Conservation (phyloP, 2,329 filamentous ascomycete genomes). For the Fusarium poae region DNA sequence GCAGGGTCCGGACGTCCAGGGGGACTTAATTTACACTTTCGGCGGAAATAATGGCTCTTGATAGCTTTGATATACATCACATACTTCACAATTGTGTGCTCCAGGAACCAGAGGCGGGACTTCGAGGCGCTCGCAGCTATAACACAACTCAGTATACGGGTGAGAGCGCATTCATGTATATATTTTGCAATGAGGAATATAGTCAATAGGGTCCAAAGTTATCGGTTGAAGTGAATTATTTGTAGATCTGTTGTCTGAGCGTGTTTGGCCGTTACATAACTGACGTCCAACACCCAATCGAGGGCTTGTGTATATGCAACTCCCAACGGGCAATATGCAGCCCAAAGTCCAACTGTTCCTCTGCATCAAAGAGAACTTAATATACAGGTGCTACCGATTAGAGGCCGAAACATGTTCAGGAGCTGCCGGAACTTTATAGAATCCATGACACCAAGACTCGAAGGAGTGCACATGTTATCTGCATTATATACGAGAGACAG, state of each 20-base stretch:
- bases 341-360: not conserved
- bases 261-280: not conserved
- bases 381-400: constrained; percentile 6
- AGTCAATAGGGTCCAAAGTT: not conserved
- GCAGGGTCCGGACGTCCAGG: constrained; percentile 5
- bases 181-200: not conserved
- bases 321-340: constrained; percentile 6
- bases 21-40: not conserved
- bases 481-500: not conserved
- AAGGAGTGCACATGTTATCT: constrained; percentile 14
- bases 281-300: constrained; percentile 6
- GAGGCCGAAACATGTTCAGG: not conserved
- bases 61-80: not conserved
- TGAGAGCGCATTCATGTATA: not conserved
- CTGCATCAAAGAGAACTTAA: not conserved
- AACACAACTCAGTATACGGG: too few relatives aligned
- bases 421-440: not conserved
- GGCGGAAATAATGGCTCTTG: not conserved
- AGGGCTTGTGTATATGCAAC: not conserved
- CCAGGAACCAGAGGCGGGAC: not conserved
- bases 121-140: not conserved
- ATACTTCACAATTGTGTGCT: not conserved
- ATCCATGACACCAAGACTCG: constrained; percentile 11
- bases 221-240: not conserved
- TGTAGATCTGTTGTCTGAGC: too few relatives aligned